Conservation (phyloP, 257 asterid genomes). For the Solanum pimpinellifolium region DNA sequence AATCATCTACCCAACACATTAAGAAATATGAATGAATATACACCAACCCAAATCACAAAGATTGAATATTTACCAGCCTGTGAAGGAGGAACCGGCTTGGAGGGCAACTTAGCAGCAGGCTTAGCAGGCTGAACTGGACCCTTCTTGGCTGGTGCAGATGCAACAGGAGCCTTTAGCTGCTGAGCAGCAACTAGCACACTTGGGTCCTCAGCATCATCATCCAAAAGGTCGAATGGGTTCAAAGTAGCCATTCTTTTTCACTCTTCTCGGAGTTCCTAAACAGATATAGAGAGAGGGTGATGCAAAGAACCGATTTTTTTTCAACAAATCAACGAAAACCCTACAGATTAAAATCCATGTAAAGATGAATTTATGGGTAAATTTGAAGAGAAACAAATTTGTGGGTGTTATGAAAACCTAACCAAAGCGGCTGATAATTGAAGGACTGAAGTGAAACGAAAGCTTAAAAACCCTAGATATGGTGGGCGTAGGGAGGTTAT, state of each 20-base stretch:
- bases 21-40: neutral
- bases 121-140: conserved; percentile 18
- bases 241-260: conserved; percentile 26
- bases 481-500: neutral
- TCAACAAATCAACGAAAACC: neutral
- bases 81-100: conserved; percentile 56
- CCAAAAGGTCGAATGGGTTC: conserved; percentile 58
- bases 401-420: conserved; percentile 6
- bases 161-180: conserved; percentile 10
- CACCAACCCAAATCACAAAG: neutral
- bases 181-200: conserved; percentile 40
- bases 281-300: neutral
- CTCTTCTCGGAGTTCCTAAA: neutral
- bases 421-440: conserved; percentile 23
- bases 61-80: conserved; percentile 39
- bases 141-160: conserved; percentile 19
- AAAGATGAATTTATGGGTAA: neutral
- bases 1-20: neutral
- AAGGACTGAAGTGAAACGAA: neutral
- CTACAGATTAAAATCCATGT: conserved; percentile 20
- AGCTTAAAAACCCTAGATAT: conserved; percentile 24
- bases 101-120: conserved; percentile 34
- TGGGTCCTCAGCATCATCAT: conserved; percentile 58
- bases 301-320: neutral
- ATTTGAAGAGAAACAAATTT: neutral